phyloP scores from a whole-genome alignment of 352 stramenopile genomes.

The Pythium scleroteichum region DNA sequence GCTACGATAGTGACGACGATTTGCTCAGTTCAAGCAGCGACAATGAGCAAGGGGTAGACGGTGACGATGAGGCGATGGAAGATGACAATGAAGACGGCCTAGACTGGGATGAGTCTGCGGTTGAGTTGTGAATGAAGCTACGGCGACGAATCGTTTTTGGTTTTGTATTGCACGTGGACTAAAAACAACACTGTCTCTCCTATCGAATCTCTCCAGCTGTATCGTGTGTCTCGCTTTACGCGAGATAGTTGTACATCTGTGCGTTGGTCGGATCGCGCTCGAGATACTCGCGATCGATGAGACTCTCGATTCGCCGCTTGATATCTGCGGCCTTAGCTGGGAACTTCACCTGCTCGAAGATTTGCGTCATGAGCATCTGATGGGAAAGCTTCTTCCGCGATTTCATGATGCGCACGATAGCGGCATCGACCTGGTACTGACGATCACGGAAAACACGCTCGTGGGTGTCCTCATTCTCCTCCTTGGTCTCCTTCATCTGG shows the following conservation, averaged over 20 bases:
- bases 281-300: constrained; percentile 90
- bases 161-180: too few relatives aligned
- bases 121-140: not conserved
- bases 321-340: constrained; percentile 80
- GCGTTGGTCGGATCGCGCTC: constrained; percentile 78
- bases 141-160: too few relatives aligned
- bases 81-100: constrained; percentile 3
- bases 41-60: constrained; percentile 3
- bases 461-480: constrained; percentile 93
- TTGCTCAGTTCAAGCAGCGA: constrained; percentile 13
- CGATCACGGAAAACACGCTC: constrained; percentile 93
- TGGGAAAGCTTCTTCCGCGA: constrained; percentile 95
- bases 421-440: constrained; percentile 94
- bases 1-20: constrained; percentile 14
- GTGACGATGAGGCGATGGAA: constrained; percentile 9
- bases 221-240: constrained; percentile 32
- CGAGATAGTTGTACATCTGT: constrained; percentile 89
- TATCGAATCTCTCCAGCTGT: too few relatives aligned
- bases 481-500: constrained; percentile 93
- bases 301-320: constrained; percentile 88
- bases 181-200: too few relatives aligned
- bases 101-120: not conserved
- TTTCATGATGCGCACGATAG: constrained; percentile 99
- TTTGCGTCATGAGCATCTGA: constrained; percentile 95
- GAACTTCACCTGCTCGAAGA: constrained; percentile 94